Evolutionary conservation across 257 asterid genomes (phyloP).

Genomic region (Dorcoceras hygrometricum): DNA sequence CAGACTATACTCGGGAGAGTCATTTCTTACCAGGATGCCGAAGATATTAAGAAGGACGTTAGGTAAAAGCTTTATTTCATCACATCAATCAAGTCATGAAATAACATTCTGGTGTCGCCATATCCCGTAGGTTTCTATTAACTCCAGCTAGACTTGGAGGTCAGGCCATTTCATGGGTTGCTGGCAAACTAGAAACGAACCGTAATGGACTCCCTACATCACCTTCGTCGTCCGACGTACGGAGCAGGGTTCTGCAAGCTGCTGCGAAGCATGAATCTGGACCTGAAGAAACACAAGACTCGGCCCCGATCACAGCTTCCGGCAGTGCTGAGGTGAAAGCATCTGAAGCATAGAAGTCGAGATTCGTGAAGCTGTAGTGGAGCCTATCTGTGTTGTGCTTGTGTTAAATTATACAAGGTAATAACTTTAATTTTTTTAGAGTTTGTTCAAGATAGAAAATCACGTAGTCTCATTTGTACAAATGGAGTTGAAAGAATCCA

Average conservation of each 20-base stretch:
- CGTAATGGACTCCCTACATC: constrained; percentile 82
- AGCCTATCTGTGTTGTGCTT: not conserved
- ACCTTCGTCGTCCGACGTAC: constrained; percentile 83
- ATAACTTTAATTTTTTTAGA: too few species aligned
- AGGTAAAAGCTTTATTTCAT: constrained; percentile 44
- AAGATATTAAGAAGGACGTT: constrained; percentile 66
- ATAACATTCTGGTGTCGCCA: constrained; percentile 6
- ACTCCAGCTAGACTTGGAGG: constrained; percentile 67
- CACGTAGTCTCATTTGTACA: too few species aligned
- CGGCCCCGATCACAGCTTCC: constrained; percentile 33
- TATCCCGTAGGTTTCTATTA: constrained; percentile 47
- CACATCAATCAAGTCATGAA: not conserved
- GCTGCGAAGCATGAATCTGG: constrained; percentile 95
- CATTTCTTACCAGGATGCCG: constrained; percentile 61
- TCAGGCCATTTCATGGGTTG: constrained; percentile 70
- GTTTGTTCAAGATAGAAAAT: not conserved
- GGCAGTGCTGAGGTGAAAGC: constrained; percentile 50
- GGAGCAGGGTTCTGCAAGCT: constrained; percentile 85
- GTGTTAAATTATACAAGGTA: not conserved
- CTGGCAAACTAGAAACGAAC: constrained; percentile 60
- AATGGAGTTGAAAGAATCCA: not conserved
- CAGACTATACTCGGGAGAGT: constrained; percentile 68
- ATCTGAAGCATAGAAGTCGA: constrained; percentile 58
- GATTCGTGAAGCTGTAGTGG: not conserved
- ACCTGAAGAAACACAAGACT: constrained; percentile 53